phyloP scores from a whole-genome alignment of 768 basidiomycete species.

The Mycena metata region DNA sequence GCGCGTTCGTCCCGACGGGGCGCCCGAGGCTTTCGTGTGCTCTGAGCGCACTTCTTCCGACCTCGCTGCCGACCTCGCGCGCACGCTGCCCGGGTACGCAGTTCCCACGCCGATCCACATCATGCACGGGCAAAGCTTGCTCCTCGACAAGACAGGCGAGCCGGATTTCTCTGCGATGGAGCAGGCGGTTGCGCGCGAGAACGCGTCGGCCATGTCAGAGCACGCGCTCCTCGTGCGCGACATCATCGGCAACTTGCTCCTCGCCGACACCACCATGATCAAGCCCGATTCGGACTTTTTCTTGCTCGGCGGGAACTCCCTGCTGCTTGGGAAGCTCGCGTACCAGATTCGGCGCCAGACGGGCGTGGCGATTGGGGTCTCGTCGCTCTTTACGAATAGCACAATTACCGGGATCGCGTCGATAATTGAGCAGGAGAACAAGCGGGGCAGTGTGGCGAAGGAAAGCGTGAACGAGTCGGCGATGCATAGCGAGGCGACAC shows the following conservation, averaged over 20 bases:
- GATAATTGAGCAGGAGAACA: constrained; percentile 50
- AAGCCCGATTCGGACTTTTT: constrained; percentile 57
- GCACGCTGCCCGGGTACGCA: constrained; percentile 54
- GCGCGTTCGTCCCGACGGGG: constrained; percentile 48
- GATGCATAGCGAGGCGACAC: constrained; percentile 35
- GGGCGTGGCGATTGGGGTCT: constrained; percentile 52
- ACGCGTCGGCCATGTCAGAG: constrained; percentile 46
- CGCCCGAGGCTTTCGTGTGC: constrained; percentile 55
- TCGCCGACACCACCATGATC: constrained; percentile 47
- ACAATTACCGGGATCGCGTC: constrained; percentile 57
- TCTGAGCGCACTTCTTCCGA: constrained; percentile 37
- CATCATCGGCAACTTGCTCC: constrained; percentile 51
- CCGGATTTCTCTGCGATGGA: constrained; percentile 52
- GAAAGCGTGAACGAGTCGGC: constrained; percentile 1
- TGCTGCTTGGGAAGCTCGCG: constrained; percentile 61
- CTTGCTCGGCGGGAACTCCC: constrained; percentile 59
- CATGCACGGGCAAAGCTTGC: constrained; percentile 40
- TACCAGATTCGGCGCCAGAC: constrained; percentile 56
- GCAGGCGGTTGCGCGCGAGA: constrained; percentile 37
- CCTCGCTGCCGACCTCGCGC: constrained; percentile 41
- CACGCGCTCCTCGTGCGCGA: constrained; percentile 52
- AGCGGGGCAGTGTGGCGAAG: constrained; percentile 21
- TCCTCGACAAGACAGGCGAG: constrained; percentile 43
- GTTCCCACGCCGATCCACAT: constrained; percentile 55
- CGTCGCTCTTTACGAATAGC: constrained; percentile 57